These are phyloP conservation scores for Populus trichocarpa DNA, from an alignment of 441 rosid genomes.

Conservation along the genomic window DNA sequence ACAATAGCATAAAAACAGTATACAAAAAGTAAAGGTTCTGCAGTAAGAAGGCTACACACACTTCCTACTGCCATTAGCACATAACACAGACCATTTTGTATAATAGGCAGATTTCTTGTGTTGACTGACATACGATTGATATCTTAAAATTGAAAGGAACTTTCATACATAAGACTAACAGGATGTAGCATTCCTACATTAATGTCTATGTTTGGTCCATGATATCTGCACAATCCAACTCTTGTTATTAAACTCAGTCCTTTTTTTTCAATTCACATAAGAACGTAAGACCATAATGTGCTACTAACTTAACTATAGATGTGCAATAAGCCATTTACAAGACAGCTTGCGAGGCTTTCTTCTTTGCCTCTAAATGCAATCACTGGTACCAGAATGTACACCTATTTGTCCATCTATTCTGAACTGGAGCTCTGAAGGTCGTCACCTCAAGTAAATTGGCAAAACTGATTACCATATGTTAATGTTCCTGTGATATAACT, in stretches of 20 bases:
- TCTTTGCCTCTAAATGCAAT: not conserved
- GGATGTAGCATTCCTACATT: not conserved
- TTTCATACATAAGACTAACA: not conserved
- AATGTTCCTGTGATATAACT: not conserved
- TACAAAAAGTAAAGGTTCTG: not conserved
- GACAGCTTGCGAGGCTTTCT: not conserved
- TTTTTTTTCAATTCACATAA: too few species aligned
- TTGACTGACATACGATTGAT: not conserved
- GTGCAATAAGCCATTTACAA: not conserved
- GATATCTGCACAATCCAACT: not conserved
- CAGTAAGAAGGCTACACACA: not conserved
- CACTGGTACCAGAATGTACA: not conserved
- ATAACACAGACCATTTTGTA: not conserved
- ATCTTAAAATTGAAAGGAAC: not conserved
- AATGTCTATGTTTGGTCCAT: not conserved
- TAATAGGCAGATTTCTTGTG: not conserved
- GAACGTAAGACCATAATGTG: not conserved
- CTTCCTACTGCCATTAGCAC: not conserved
- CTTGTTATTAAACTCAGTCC: not conserved
- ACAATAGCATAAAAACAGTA: too few species aligned
- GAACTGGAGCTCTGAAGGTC: not conserved
- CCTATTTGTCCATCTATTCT: not conserved
- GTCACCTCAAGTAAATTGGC: not conserved
- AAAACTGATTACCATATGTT: not conserved
- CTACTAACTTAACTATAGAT: not conserved